Conservation (phyloP, 1,284 basidiomycete genomes). For the Puccinia triticina region DNA sequence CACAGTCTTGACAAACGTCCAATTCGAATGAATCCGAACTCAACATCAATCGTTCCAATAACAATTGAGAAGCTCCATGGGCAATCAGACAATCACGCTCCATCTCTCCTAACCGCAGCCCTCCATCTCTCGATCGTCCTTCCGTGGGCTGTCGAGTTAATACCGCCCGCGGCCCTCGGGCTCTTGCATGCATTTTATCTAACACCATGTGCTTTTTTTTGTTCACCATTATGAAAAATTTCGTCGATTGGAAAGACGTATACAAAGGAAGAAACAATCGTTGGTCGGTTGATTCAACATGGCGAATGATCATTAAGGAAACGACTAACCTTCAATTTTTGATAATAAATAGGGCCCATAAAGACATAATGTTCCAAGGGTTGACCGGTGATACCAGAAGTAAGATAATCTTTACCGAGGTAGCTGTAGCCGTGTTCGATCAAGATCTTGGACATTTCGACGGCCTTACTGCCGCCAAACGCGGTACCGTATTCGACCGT, state of each 20-base stretch:
- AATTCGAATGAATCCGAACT: conserved; percentile 85
- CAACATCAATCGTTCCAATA: conserved; percentile 96
- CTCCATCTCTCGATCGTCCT: conserved; percentile 95
- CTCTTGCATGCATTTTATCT: conserved; percentile 99
- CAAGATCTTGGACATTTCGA: conserved; percentile 94
- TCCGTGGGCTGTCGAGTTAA: conserved; percentile 97
- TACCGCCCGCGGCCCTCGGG: conserved; percentile 91
- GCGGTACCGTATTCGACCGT: conserved; percentile 81
- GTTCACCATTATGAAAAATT: conserved; percentile 43
- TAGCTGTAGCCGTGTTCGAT: conserved; percentile 96
- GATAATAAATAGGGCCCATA: conserved; percentile 98
- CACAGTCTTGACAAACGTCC: conserved; percentile 91
- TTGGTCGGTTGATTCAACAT: neutral
- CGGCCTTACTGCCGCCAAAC: conserved; percentile 98
- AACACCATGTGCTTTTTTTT: conserved; percentile 83
- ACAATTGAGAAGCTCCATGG: conserved; percentile 91
- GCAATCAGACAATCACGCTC: conserved; percentile 83
- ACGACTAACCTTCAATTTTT: conserved; percentile 65
- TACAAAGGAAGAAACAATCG: too few relatives aligned
- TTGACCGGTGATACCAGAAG: conserved; percentile 95
- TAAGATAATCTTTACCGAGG: conserved; percentile 96
- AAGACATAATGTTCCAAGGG: conserved; percentile 95
- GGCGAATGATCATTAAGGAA: neutral
- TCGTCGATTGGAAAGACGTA: neutral
- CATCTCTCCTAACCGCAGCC: conserved; percentile 97